A percentile compares a stretch with the other conserved stretches of the same genome.
These are phyloP conservation scores for Camelina laxa DNA, from an alignment of 345 rosid genomes.

Conservation along the genomic window DNA sequence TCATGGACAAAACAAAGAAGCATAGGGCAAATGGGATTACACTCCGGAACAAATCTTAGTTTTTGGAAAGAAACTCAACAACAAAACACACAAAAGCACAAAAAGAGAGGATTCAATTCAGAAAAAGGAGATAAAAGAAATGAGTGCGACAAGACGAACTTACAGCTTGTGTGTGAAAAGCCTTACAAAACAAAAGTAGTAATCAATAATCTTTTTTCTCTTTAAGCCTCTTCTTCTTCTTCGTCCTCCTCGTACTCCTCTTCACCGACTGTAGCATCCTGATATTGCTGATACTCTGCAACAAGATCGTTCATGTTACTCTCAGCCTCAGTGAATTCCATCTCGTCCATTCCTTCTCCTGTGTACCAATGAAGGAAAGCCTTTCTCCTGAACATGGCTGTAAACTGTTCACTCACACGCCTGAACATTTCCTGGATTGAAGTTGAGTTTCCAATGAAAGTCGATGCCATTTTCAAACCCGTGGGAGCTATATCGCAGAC, in stretches of 20 bases:
- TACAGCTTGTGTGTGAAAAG: conserved; percentile 20
- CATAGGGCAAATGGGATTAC: conserved; percentile 35
- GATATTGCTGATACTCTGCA: conserved; percentile 48
- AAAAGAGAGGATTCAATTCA: conserved; percentile 37
- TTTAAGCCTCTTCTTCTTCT: conserved; percentile 42
- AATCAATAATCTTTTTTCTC: conserved; percentile 5
- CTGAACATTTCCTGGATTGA: conserved; percentile 46
- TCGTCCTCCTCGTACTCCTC: conserved; percentile 43
- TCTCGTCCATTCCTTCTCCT: conserved; percentile 46
- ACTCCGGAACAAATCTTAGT: conserved; percentile 38
- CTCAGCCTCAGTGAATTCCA: conserved; percentile 46
- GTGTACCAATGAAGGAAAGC: conserved; percentile 48
- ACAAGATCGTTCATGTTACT: conserved; percentile 49
- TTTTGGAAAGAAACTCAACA: conserved; percentile 17
- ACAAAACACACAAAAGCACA: conserved; percentile 36
- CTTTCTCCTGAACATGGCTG: conserved; percentile 45
- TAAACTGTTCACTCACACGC: conserved; percentile 46
- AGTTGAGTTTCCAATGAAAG: conserved; percentile 46
- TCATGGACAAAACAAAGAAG: conserved; percentile 38
- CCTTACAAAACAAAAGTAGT: conserved; percentile 29
- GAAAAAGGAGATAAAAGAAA: conserved; percentile 25
- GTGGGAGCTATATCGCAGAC: conserved; percentile 48
- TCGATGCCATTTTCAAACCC: conserved; percentile 43
- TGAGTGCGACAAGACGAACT: conserved; percentile 10
- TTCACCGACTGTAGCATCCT: conserved; percentile 47